phyloP scores from a whole-genome alignment of 257 asterid genomes.

The Penstemon eatonii region DNA sequence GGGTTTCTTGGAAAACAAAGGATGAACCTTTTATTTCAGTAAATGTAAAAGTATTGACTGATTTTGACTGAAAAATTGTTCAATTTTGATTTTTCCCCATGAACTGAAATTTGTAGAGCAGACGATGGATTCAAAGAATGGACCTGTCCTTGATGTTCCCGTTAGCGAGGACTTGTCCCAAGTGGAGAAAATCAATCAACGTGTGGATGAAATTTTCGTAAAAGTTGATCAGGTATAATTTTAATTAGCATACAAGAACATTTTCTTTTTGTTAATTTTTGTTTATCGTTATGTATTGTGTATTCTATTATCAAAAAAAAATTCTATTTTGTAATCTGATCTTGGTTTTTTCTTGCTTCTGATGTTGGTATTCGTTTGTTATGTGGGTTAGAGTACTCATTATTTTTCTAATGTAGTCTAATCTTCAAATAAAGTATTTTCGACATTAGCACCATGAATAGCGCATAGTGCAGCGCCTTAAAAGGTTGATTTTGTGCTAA shows the following conservation, averaged over 20 bases:
- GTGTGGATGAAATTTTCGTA: constrained; percentile 43
- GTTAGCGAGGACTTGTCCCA: constrained; percentile 22
- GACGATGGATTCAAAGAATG: constrained; percentile 44
- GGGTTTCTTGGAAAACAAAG: too few species aligned
- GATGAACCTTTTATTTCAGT: neutral
- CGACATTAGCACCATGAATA: too few species aligned
- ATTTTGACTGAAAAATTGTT: neutral
- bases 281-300: constrained; percentile 6
- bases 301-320: neutral
- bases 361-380: neutral
- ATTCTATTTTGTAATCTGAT: neutral
- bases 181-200: constrained; percentile 44
- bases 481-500: constrained; percentile 12
- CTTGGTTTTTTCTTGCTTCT: neutral
- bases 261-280: neutral
- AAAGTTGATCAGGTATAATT: constrained; percentile 54
- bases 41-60: neutral
- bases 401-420: neutral
- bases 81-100: neutral
- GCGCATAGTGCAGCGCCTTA: neutral
- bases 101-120: constrained; percentile 10
- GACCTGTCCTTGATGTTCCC: constrained; percentile 22
- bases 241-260: neutral
- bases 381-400: neutral
- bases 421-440: too few species aligned